Evolutionary conservation across 2,329 filamentous ascomycete genomes (phyloP).

Genomic region (Claviceps africana): DNA sequence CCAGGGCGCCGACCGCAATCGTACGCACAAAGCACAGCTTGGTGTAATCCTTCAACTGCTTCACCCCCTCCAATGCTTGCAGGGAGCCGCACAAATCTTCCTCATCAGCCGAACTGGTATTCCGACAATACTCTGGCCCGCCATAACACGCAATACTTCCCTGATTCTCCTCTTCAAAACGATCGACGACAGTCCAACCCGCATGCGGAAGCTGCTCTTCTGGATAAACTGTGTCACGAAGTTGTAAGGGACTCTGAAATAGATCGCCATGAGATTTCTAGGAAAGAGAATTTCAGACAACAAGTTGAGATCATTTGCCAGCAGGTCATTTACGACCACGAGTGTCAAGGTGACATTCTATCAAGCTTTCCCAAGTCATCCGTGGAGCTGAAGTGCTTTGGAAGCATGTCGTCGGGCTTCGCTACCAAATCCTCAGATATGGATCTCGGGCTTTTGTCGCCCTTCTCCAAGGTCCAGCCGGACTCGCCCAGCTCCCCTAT

Average conservation of each 20-base stretch:
- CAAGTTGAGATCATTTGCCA: constrained; percentile 52
- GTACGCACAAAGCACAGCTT: background rate
- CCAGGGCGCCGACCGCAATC: background rate
- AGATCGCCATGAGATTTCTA: constrained; percentile 43
- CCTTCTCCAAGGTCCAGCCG: constrained; percentile 38
- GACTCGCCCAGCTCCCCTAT: constrained; percentile 46
- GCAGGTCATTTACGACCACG: constrained; percentile 39
- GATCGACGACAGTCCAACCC: constrained; percentile 18
- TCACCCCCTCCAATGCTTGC: background rate
- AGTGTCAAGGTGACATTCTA: constrained; percentile 25
- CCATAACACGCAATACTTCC: background rate
- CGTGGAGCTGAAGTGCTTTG: constrained; percentile 64
- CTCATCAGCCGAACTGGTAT: background rate
- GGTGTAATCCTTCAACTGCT: background rate
- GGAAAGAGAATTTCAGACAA: constrained; percentile 58
- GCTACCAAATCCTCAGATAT: constrained; percentile 81
- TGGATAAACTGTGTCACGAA: constrained; percentile 33
- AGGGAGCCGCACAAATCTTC: background rate
- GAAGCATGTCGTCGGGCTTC: constrained; percentile 72
- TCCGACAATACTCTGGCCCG: background rate
- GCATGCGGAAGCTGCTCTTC: constrained; percentile 35
- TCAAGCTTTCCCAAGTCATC: constrained; percentile 36
- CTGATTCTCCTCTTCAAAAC: constrained; percentile 12
- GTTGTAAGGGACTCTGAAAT: constrained; percentile 47
- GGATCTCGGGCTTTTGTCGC: constrained; percentile 68